Percentiles rank a stretch among this genome's conserved stretches.
These are phyloP conservation scores for Backusella tuberculispora DNA, from an alignment of 192 early-diverging fungal genomes.

Conservation along the genomic window DNA sequence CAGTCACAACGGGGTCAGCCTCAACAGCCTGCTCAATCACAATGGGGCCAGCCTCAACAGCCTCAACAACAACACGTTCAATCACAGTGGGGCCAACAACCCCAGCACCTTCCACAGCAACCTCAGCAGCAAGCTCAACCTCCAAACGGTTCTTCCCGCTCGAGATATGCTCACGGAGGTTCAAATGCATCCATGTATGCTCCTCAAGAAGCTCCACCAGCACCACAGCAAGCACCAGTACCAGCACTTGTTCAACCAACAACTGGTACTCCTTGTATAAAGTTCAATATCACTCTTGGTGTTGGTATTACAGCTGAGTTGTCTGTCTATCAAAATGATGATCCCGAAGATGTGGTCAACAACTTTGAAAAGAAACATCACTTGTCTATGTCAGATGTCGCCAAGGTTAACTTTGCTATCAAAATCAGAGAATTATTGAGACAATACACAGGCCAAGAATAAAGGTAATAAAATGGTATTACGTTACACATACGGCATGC, in stretches of 20 bases:
- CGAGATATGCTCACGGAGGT: not conserved
- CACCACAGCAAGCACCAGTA: not conserved
- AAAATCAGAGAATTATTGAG: slow-evolving; percentile 15
- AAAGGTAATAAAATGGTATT: not conserved
- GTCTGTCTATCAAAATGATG: slow-evolving; percentile 23
- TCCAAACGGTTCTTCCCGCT: not conserved
- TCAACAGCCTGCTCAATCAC: not conserved
- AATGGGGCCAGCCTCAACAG: not conserved
- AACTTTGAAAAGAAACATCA: slow-evolving; percentile 26
- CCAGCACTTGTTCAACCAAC: not conserved
- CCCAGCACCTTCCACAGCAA: not conserved
- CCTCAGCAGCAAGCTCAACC: not conserved
- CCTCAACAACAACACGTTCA: not conserved
- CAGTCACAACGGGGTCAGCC: not conserved
- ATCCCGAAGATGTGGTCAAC: slow-evolving; percentile 11
- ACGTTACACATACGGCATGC: not conserved
- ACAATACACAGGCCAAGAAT: not conserved
- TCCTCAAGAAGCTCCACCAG: not conserved
- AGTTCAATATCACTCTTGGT: slow-evolving; percentile 25
- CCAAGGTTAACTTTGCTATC: slow-evolving; percentile 3
- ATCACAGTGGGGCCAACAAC: not conserved
- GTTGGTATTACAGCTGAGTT: slow-evolving; percentile 25
- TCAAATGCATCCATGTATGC: slow-evolving; percentile 21
- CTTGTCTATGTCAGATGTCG: slow-evolving; percentile 6
- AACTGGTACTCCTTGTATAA: not conserved